Base-by-base conservation (phyloP, 2,329 filamentous ascomycete species). In the Fusarium falciforme region DNA sequence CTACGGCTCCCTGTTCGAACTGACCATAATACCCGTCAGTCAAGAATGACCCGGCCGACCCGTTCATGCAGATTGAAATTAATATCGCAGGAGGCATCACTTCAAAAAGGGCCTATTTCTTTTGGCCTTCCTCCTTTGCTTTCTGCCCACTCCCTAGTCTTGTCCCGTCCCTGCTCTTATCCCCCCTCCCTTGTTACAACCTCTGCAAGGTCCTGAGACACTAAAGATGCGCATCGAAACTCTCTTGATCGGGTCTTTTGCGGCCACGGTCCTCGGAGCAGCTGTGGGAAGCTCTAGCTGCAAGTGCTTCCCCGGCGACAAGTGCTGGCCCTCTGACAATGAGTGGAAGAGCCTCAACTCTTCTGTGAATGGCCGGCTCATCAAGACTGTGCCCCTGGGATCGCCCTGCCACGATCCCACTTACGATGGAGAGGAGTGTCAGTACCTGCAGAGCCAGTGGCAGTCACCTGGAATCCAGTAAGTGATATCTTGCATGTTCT, bases 341-440 rank as follows among this genome's bases (percentile, higher is more conserved):
- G 78, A 80, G 6, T 92, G 90, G 89, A 73, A 80, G 8, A 64
- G 75, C 0, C 84, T 92, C 61, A 90, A 92, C 74, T 63, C 77
- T 16, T 85, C 89, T 1, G 81, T 91, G 3, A 80, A 82, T 25
- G 89, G 88, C 1, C 82, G 81, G 6, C 80, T 92, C 31, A 82
- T 91, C 47, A 83, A 84, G 12, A 89, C 87, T 0, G 79, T 86
- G 3, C 89, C 90, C 0, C 75, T 90, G 4, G 89, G 84, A 1
- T 78, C 84, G 3, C 81, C 85, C 1, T 92, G 89, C 75, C 89
- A 91, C 72, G 80, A 84, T 35, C 82, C 80, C 7, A 74, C 74
- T 20, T 89, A 87, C 74, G 79, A 89, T 76, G 83, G 82, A 9
- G 78, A 76, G 5, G 80, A 76, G 29, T 90, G 89, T 76, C 67